Evolutionary conservation across 75 land plant species (phyloP).

Genomic region (Isoetes taiwanensis): DNA sequence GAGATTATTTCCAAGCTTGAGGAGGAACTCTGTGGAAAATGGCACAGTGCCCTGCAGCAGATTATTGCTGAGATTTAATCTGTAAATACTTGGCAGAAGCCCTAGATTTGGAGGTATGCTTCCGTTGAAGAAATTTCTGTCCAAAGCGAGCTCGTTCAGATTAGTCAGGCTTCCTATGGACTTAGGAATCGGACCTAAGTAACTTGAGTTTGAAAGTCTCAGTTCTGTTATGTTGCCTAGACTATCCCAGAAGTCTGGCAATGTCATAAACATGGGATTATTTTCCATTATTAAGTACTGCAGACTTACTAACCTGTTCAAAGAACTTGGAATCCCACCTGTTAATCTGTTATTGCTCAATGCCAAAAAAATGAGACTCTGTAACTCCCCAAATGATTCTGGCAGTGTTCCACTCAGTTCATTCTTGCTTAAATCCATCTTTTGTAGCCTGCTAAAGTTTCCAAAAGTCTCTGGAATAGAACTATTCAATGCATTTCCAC

Average conservation of each 20-base stretch:
- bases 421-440: not conserved
- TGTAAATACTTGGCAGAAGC: not conserved
- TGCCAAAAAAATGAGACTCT: slow-evolving; percentile 39
- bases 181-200: not conserved
- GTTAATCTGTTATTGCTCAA: slow-evolving; percentile 41
- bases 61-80: slow-evolving; percentile 2
- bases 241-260: slow-evolving; percentile 35
- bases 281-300: slow-evolving; percentile 61
- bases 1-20: not conserved
- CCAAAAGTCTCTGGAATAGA: not conserved
- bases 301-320: slow-evolving; percentile 30
- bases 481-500: not conserved
- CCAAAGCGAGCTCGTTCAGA: not conserved
- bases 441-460: not conserved
- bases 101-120: not conserved
- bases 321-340: slow-evolving; percentile 30
- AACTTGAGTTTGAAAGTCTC: slow-evolving; percentile 16
- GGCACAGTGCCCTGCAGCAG: not conserved
- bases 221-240: slow-evolving; percentile 46
- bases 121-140: not conserved
- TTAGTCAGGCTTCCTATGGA: not conserved
- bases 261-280: slow-evolving; percentile 36
- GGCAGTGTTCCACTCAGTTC: not conserved
- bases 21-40: not conserved
- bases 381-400: not conserved